Base-by-base conservation (phyloP, 164 flowering plant genomes). In the Chloranthus sessilifolius region DNA sequence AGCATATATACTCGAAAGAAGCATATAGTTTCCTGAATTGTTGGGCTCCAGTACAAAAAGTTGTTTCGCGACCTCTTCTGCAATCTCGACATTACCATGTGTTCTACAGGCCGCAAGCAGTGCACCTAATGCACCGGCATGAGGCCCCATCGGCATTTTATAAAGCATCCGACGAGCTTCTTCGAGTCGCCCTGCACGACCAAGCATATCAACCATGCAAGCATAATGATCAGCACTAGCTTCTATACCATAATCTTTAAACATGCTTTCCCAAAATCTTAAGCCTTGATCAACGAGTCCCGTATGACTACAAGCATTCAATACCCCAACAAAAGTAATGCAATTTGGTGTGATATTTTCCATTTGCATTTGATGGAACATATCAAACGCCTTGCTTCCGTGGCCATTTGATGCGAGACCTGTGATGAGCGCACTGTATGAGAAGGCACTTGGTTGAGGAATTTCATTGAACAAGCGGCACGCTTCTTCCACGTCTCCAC, bases 321-420 rank as follows among this genome's bases (percentile, higher is more conserved):
- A 52, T 7, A 72, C 70, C 50, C 73, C 73, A 31, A 72, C 56
- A 56, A 67, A 72, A 0, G 76, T 68, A 20, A 72, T 52, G 22
- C 56, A 12, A n/a, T 72, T 70, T 1, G 73, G 76, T 15, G 64
- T 58, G 25, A 68, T 29, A 21, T 53, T 54, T 35, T 58, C 47
- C 1, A 9, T 43, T 45, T 47, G 56, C 76, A 72, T 68, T 37
- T 42, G 33, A 2, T 29, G 41, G 31, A 67, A 72, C 3, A 64
- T 9, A 17, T 61, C 56, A 2, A 64, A 62, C 29, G 76, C 73
- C 62, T 46, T 62, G 0, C 25, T 7, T 12, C 65, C 76, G 21
- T 65, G 59, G 1, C 75, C 70, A 59, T 72, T 65, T 6, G 73
- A 68, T 47, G 76, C 73, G 23, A 72, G 76, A 53, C 70, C 70